Evolutionary conservation across 2,329 filamentous ascomycete genomes (phyloP), one percentile per base, ranked within the genome.

Genomic region (Pezicula neosporulosa): DNA sequence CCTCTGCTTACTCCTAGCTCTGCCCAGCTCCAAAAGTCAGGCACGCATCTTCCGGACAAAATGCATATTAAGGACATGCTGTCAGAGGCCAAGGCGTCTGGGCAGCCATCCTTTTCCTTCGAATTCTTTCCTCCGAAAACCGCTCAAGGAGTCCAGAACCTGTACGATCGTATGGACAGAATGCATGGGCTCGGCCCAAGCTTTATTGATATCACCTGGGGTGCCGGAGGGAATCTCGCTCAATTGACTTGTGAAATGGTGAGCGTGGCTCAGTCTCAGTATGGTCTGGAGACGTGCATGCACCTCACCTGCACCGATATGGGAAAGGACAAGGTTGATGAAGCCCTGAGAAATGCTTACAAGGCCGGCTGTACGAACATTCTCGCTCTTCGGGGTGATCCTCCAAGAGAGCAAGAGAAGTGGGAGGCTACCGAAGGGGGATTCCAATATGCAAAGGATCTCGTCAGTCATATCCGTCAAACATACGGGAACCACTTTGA

Each of bases 51-150:
- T 16, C 47, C 47, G 49, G 42, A 54, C 80, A 86, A 68, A 59
- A 97, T 99, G 93, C 94, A 97, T 75, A 93, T 99, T 79, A 89
- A 87, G 61, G 85, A 94, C 64, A 97, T 97, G 79, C 81, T 99
- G 65, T 78, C 82, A 62, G 87, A 93, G 63, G 86, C 92, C 71
- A 84, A 91, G 72, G 81, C 82, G 74, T 83, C 86, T 65, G 84
- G 85, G 68, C 82, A 87, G 65, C 87, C 92, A 52, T 94, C 91
- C 67, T 97, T 97, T 78, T 99, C 94, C 54, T 99, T 99, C 77
- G 94, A 99, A 72, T 99, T 96, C 79, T 99, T 99, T 74, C 94
- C 94, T 47, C 94, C 94, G 37, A 99, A 99, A 77, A 99, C 94
- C 7, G 88, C 90, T 10, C 90, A 94, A 74, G 94, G 94, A 79